Evolutionary conservation across 1,284 basidiomycete species (phyloP), one percentile per base, ranked within the genome.

Genomic region (Leccinum cinnamomeum): DNA sequence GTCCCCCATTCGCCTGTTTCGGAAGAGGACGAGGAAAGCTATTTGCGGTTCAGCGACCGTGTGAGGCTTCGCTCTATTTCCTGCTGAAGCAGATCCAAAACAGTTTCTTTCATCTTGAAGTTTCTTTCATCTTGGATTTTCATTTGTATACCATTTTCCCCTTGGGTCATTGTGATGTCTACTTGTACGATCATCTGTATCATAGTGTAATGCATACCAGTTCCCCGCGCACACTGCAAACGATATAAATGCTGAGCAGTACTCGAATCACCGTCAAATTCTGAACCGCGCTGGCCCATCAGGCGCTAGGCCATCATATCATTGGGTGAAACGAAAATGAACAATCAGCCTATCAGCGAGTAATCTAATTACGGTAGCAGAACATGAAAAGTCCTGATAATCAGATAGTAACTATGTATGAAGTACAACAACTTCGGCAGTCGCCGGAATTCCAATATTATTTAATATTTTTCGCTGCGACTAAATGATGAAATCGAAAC

Each of bases 1-100:
- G 28, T 76, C 11, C 62, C 68, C 20, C 62, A 75, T n/a, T 60
- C 59, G 3, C 20, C 2, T n/a, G 33, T 60, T 25, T 20, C 54
- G 14, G 10, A 63, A 10, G 70, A 70, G 33, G 69, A 73, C 2
- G 46, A 58, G 7, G 58, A 62, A 20, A 3, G 0, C 25, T 65
- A 57, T 30, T 33, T 55, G 55, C 62, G 56, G 7, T 61, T 70
- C 37, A 55, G 46, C 14, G 53, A 62, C 3, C 51, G 46, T 41
- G 72, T 71, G 53, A 65, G 60, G 10, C 51, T 53, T n/a, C 67
- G 64, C 25, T 55, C 61, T 7, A 53, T 51, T 65, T 18, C n/a
- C 59, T 10, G 50, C 37, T 57, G 58, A 37, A 25, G n/a, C 5
- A 23, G 11, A 16, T 56, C 18, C 25, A 18, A 53, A 10, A 12